These are phyloP conservation scores for Extremus antarcticus DNA, from an alignment of 495 filamentous ascomycete genomes.

Conservation along the genomic window DNA sequence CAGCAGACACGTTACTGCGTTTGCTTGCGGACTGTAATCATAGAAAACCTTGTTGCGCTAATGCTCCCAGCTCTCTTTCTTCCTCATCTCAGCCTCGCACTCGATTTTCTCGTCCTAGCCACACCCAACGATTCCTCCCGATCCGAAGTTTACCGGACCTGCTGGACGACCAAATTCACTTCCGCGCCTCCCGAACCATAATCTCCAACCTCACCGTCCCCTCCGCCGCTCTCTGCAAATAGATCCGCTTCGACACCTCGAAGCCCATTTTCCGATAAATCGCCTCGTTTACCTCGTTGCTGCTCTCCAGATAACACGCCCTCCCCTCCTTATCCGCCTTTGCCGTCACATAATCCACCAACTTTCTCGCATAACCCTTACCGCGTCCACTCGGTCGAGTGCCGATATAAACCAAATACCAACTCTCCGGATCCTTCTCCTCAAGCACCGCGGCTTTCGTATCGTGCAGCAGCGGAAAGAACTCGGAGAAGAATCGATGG, in stretches of 20 bases:
- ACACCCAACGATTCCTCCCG: neutral
- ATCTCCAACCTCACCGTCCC: constrained; percentile 57
- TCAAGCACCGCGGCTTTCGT: constrained; percentile 57
- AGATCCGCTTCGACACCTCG: constrained; percentile 44
- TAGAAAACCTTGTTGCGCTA: too few relatives aligned
- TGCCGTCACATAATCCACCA: constrained; percentile 54
- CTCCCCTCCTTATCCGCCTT: constrained; percentile 53
- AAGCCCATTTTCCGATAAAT: constrained; percentile 68
- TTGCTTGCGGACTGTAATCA: neutral
- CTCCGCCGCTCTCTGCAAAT: constrained; percentile 43
- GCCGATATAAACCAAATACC: constrained; percentile 72
- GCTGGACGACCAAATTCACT: too few relatives aligned
- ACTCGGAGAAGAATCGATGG: constrained; percentile 63
- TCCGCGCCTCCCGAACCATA: constrained; percentile 59
- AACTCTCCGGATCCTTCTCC: constrained; percentile 48
- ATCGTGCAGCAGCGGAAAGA: constrained; percentile 63
- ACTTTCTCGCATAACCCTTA: constrained; percentile 55
- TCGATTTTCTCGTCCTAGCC: neutral
- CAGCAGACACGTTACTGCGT: neutral
- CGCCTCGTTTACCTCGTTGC: constrained; percentile 49
- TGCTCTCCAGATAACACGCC: constrained; percentile 65
- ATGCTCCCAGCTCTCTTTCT: neutral
- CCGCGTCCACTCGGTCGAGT: constrained; percentile 54
- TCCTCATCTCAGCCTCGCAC: neutral
- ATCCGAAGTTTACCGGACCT: neutral